These are phyloP conservation scores for Leptographium flavum DNA, from an alignment of 2,329 filamentous ascomycete species.

Conservation along the genomic window DNA sequence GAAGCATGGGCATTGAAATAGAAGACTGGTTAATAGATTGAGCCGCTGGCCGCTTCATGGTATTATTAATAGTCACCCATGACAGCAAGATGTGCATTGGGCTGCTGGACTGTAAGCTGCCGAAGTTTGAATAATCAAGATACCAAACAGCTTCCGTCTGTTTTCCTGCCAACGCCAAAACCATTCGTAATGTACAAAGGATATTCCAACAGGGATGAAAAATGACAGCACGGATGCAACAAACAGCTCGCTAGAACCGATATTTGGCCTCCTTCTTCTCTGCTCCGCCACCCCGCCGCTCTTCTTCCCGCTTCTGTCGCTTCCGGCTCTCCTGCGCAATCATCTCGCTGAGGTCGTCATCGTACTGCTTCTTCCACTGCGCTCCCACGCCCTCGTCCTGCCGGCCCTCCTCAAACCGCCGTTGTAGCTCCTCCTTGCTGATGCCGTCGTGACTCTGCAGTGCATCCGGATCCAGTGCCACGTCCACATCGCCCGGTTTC, in stretches of 20 bases:
- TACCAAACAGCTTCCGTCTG: not conserved
- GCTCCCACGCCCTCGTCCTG: constrained; percentile 52
- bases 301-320: constrained; percentile 75
- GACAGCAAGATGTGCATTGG: too few species aligned
- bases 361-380: constrained; percentile 46
- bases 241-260: constrained; percentile 22
- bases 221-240: not conserved
- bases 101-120: too few species aligned
- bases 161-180: not conserved
- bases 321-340: constrained; percentile 89
- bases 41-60: too few species aligned
- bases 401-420: constrained; percentile 62
- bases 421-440: constrained; percentile 69
- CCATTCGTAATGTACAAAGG: too few species aligned
- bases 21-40: constrained; percentile 62
- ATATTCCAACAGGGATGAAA: not conserved
- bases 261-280: constrained; percentile 43
- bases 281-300: constrained; percentile 36
- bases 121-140: too few species aligned
- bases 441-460: constrained; percentile 62
- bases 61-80: too few species aligned
- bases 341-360: constrained; percentile 90
- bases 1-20: constrained; percentile 63
- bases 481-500: constrained; percentile 90
- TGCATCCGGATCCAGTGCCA: constrained; percentile 77